Evolutionary conservation across 169 alveolate species (phyloP), one percentile per base, ranked within the genome.

Genomic region (Hepatocystis sp.): DNA sequence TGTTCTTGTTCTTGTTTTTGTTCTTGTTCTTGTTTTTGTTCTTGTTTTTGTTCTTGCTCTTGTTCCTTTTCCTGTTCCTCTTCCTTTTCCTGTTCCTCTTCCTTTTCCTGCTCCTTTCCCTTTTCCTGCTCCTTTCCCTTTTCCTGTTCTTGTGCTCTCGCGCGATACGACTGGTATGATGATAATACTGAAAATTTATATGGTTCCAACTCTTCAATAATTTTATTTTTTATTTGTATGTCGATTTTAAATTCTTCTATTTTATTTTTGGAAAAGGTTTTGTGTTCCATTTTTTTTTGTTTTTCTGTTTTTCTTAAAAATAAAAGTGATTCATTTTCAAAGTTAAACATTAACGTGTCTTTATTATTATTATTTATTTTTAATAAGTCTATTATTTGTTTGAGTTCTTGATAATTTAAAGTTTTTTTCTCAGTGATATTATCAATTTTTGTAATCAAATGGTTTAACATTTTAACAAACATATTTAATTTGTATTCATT

Each of bases 141-240:
- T 36, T 36, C 47, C 10, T 36, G 15, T 36, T 36, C 47, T 36
- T 36, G 47, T 36, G 5, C 47, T 36, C 10, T 36, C 47, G 15
- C 5, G 15, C 47, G 5, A 36, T 10, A 36, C 47, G 15, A 36
- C 47, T 36, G 10, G 15, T 10, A 36, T 36, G 5, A 36, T 11
- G 67, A 63, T 47, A 49, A 30, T 23, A 58, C 34, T 28, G 88
- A 76, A 58, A 76, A 81, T 81, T 81, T 81, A 53, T 81, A 81
- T 17, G 42, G 36, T 47, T 63, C 84, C 3, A 81, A 5, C n/a
- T 81, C 84, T 49, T 49, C 7, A 23, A 81, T 19, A 15, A 81
- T 63, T 63, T 61, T 40, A 7, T 61, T 60, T 49, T 44, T 61
- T 21, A 64, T 23, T 2, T 81, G 60, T 4, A 39, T 27, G 53